Percentiles rank a stretch among this genome's conserved stretches.
Conservation (phyloP, 306 rosid genomes). For the Urtica urens region DNA sequence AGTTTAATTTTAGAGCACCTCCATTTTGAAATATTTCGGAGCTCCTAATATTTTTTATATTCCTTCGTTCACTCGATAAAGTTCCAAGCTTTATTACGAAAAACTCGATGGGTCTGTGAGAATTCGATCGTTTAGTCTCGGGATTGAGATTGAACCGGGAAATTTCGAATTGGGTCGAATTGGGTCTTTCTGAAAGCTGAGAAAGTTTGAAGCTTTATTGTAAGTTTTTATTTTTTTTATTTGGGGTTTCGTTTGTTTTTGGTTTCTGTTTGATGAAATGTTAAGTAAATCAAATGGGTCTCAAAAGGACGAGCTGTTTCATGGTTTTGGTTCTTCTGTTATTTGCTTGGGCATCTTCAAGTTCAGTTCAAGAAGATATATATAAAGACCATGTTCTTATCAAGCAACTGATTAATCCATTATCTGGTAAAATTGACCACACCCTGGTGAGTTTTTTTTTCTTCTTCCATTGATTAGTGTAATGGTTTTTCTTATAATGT, state of each 20-base stretch:
- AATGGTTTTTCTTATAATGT: neutral
- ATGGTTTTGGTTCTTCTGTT: constrained; percentile 40
- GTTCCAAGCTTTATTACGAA: constrained; percentile 16
- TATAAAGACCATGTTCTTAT: constrained; percentile 29
- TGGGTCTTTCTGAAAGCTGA: constrained; percentile 16
- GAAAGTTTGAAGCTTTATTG: constrained; percentile 21
- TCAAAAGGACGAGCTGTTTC: constrained; percentile 38
- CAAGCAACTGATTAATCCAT: constrained; percentile 44
- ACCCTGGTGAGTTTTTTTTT: constrained; percentile 44
- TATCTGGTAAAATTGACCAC: constrained; percentile 35
- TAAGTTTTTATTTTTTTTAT: constrained; percentile 25
- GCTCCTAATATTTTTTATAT: constrained; percentile 6
- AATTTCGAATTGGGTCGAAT: constrained; percentile 18
- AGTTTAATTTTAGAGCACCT: too few relatives aligned
- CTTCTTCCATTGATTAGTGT: too few relatives aligned
- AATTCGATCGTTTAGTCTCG: constrained; percentile 10
- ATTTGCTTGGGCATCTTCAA: constrained; percentile 21
- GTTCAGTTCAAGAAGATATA: constrained; percentile 30
- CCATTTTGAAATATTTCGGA: neutral
- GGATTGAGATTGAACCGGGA: constrained; percentile 3
- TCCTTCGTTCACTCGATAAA: constrained; percentile 3
- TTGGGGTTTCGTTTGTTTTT: constrained; percentile 24
- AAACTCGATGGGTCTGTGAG: constrained; percentile 25
- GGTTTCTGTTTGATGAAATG: constrained; percentile 42
- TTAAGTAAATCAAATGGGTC: constrained; percentile 39